These are phyloP conservation scores for Claviceps sp. DNA, from an alignment of 2,329 filamentous ascomycete genomes.

Conservation along the genomic window DNA sequence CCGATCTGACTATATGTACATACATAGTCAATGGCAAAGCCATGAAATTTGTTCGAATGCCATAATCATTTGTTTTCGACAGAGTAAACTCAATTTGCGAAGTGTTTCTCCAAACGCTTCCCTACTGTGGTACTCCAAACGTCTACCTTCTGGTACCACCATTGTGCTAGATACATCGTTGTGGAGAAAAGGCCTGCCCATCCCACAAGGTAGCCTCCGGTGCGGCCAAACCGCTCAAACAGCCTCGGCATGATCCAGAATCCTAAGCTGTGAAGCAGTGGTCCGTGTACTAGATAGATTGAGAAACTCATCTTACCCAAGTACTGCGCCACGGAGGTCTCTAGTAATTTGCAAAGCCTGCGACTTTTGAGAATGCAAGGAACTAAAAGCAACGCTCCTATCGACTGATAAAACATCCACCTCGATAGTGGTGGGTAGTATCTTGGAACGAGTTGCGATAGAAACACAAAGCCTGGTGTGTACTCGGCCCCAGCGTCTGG, in stretches of 20 bases:
- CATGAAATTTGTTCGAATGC: not conserved
- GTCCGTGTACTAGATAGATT: slow-evolving; percentile 35
- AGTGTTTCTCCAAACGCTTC: slow-evolving; percentile 18
- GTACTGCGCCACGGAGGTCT: slow-evolving; percentile 21
- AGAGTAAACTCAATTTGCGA: not conserved
- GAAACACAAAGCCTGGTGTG: slow-evolving; percentile 22
- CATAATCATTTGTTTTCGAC: not conserved
- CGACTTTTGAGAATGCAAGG: slow-evolving; percentile 22
- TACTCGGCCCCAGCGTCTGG: slow-evolving; percentile 24
- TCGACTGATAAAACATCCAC: slow-evolving; percentile 27
- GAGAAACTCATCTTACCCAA: slow-evolving; percentile 27
- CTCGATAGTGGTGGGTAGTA: slow-evolving; percentile 23
- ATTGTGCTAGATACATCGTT: slow-evolving; percentile 21
- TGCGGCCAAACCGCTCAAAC: slow-evolving; percentile 22
- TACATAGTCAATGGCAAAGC: not conserved
- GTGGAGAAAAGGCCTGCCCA: slow-evolving; percentile 18
- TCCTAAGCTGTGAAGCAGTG: slow-evolving; percentile 43
- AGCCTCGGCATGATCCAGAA: slow-evolving; percentile 39
- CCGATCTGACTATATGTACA: not conserved
- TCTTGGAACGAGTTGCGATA: slow-evolving; percentile 20
- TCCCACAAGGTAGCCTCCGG: slow-evolving; percentile 17
- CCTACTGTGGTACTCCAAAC: slow-evolving; percentile 24
- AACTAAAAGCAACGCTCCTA: slow-evolving; percentile 23
- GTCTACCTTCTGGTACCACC: slow-evolving; percentile 23
- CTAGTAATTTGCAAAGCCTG: slow-evolving; percentile 15